Percentiles rank a stretch among this genome's conserved stretches.
phyloP scores from a whole-genome alignment of 116 monocot species.

The Thalassia testudinum region DNA sequence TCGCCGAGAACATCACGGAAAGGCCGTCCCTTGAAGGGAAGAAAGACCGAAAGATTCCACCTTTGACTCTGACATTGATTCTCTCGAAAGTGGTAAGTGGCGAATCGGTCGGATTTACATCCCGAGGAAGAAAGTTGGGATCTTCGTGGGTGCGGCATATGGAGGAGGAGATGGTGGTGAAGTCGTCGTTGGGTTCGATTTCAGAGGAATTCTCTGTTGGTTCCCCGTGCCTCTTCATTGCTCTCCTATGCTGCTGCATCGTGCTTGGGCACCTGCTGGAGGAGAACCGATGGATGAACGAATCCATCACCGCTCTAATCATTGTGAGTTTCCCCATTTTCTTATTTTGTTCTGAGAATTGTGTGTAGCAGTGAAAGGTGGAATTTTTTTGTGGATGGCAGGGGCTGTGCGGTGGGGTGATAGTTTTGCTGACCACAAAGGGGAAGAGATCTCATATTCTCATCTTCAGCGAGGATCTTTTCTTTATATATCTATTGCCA shows the following conservation, averaged over 20 bases:
- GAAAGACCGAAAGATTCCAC: too few species aligned
- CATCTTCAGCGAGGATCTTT: slow-evolving; percentile 57
- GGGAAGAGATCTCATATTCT: slow-evolving; percentile 38
- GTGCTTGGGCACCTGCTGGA: slow-evolving; percentile 4
- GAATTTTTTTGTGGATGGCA: slow-evolving; percentile 7
- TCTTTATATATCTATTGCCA: slow-evolving; percentile 61
- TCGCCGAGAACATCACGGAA: too few species aligned
- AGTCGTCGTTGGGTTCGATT: too few species aligned
- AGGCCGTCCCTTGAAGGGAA: too few species aligned
- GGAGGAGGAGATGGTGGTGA: too few species aligned
- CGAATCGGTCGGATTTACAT: too few species aligned
- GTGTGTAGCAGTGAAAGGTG: neutral
- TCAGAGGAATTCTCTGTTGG: neutral
- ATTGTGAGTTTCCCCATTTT: slow-evolving; percentile 1
- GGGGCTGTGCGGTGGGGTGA: slow-evolving; percentile 37
- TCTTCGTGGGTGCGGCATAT: too few species aligned
- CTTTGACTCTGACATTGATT: too few species aligned
- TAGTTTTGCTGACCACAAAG: slow-evolving; percentile 29
- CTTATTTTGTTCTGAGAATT: neutral
- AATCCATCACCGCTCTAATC: slow-evolving; percentile 5
- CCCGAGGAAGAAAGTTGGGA: too few species aligned
- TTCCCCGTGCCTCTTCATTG: slow-evolving; percentile 1
- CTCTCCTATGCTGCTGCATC: slow-evolving; percentile 6
- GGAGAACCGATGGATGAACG: slow-evolving; percentile 11
- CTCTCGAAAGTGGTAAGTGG: too few species aligned